Conservation (phyloP, 139 green algal genomes). For the Edaphochlamys debaryana region DNA sequence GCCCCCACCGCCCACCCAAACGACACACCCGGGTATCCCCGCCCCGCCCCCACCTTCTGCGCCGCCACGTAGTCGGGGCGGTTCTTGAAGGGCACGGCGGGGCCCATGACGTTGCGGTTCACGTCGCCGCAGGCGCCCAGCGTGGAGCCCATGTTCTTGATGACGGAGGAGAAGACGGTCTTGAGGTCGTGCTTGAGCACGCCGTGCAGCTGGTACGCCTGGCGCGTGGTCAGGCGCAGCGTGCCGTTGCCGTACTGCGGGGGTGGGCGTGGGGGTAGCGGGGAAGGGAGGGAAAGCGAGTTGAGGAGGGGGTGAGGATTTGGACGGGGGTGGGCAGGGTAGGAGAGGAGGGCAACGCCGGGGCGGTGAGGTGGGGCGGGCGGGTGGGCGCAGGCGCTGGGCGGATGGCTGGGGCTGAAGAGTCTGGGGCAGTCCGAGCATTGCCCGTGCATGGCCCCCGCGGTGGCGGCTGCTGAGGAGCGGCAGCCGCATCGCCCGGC, state of each 20-base stretch:
- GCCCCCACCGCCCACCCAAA: no score
- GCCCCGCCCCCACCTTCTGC: conserved; percentile 63
- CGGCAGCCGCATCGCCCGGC: no score
- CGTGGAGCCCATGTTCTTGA: conserved; percentile 99
- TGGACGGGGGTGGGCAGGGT: background rate
- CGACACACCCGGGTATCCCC: no score
- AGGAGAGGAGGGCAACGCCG: background rate
- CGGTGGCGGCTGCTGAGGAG: no score
- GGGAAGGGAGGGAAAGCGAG: background rate
- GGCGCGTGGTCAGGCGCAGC: conserved; percentile 97
- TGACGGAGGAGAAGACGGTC: conserved; percentile 95
- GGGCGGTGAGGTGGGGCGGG: background rate
- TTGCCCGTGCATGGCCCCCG: no score
- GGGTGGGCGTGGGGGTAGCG: no score
- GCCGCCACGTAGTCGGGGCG: conserved; percentile 89
- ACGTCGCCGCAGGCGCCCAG: conserved; percentile 97
- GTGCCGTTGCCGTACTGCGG: conserved; percentile 97
- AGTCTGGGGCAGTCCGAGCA: no score
- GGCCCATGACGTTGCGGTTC: conserved; percentile 96
- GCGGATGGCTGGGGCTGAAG: no score
- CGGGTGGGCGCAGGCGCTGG: no score
- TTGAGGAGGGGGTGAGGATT: background rate
- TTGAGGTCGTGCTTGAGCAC: conserved; percentile 99
- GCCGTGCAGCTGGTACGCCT: conserved; percentile 98
- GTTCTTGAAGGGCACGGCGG: conserved; percentile 83